Conservation (phyloP, 208 protist genomes). For the Leishmania turanica region DNA sequence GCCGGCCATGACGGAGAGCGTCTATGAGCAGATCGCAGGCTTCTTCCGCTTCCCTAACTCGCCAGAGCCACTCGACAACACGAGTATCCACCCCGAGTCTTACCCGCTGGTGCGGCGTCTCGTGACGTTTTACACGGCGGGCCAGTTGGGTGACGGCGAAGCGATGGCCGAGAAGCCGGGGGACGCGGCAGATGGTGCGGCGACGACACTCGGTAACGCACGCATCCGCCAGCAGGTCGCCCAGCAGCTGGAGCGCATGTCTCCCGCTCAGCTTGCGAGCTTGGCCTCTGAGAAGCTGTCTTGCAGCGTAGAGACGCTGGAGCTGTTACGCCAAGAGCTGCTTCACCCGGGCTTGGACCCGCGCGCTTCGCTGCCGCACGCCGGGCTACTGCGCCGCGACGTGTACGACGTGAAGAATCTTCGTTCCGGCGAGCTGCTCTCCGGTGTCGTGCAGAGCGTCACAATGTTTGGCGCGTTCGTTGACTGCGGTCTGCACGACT, state of each 20-base stretch:
- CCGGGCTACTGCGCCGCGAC: conserved; percentile 67
- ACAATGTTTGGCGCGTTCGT: conserved; percentile 89
- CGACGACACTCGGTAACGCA: not conserved
- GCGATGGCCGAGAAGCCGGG: not conserved
- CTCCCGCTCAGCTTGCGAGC: conserved; percentile 15
- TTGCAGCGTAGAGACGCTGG: conserved; percentile 70
- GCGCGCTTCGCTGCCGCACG: conserved; percentile 66
- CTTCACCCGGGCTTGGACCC: conserved; percentile 72
- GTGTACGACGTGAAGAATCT: conserved; percentile 44
- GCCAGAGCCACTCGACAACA: conserved; percentile 78
- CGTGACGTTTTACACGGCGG: conserved; percentile 30
- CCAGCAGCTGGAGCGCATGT: conserved; percentile 14
- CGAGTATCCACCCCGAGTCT: conserved; percentile 86
- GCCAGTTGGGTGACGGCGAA: conserved; percentile 10
- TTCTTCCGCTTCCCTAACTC: conserved; percentile 91
- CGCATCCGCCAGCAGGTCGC: conserved; percentile 25
- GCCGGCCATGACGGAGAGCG: conserved; percentile 73
- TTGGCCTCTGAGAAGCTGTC: conserved; percentile 31
- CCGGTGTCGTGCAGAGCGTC: conserved; percentile 71
- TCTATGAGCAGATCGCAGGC: conserved; percentile 81
- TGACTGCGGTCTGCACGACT: conserved; percentile 80
- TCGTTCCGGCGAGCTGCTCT: conserved; percentile 49
- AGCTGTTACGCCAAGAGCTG: conserved; percentile 61
- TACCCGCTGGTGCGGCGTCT: conserved; percentile 64
- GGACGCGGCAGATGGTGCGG: not conserved